Evolutionary conservation across 164 flowering plant species (phyloP), one percentile per base, ranked within the genome.

Genomic region (Warburgia ugandensis): DNA sequence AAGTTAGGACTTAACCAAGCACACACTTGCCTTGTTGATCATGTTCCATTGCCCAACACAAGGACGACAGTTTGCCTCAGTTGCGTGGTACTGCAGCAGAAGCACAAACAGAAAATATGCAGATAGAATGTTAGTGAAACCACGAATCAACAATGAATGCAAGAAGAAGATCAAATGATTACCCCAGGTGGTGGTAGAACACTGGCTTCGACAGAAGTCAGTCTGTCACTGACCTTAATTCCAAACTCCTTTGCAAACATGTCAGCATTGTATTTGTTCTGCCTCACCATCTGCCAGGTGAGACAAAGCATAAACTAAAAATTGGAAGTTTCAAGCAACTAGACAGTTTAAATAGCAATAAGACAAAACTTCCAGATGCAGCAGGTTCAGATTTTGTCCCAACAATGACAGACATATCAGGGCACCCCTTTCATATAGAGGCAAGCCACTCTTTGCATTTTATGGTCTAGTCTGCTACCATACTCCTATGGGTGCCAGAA

Each of bases 41-140:
- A 92, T 89, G 28, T 89, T 92, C 99, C 99, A 92, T 17, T 74
- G 80, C 0, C 99, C 99, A n/a, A 75, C 68, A 5, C 58, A 38
- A 2, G 99, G 99, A 29, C 67, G 66, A 28, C 77, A 73, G 19
- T 23, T 54, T 6, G 41, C 6, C 22, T 82, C 83, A 36, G 59
- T 51, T 0, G 69, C 78, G 65, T 80, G 82, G 51, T 88, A 92
- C 51, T 70, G 73, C 8, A 92, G 80, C 96, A 88, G 71, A n/a
- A n/a, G n/a, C n/a, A n/a, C 38, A 61, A 45, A 38, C 37, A 54
- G 3, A 9, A 26, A 13, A 35, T 1, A 29, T 19, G 8, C 6
- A 6, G 22, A 16, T 11, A 12, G 21, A 13, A 14, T 5, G 9
- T 33, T 30, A 33, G 22, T 36, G 26, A 22, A 35, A 12, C 19